These are phyloP conservation scores for Lactifluus echinatus DNA, from an alignment of 768 basidiomycete species.

Conservation along the genomic window DNA sequence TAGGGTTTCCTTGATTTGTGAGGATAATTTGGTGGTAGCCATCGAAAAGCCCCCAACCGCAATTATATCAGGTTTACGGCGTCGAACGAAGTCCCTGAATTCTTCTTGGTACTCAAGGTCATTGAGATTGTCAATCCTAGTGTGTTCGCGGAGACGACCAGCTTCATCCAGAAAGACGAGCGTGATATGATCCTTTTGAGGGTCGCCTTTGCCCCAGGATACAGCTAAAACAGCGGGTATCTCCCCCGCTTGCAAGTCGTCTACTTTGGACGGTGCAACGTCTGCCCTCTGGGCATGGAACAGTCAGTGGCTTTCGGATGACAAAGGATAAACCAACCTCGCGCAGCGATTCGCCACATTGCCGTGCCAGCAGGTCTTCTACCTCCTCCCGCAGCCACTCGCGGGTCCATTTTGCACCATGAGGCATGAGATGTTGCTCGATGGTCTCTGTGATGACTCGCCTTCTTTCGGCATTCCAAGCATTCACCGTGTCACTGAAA, in stretches of 20 bases:
- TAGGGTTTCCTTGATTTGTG: constrained; percentile 53
- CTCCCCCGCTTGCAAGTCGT: constrained; percentile 60
- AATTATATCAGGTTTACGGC: constrained; percentile 80
- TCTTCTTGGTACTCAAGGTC: constrained; percentile 60
- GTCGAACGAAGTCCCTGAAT: constrained; percentile 73
- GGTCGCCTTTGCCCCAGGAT: constrained; percentile 94
- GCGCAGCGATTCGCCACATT: constrained; percentile 60
- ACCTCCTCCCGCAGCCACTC: constrained; percentile 86
- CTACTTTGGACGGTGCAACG: constrained; percentile 61
- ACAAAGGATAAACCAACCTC: constrained; percentile 41
- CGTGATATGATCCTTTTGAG: constrained; percentile 80
- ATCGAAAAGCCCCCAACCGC: constrained; percentile 85
- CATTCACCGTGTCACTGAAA: constrained; percentile 74
- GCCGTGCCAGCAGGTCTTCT: constrained; percentile 70
- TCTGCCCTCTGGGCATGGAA: constrained; percentile 57
- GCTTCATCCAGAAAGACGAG: constrained; percentile 81
- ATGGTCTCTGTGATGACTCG: constrained; percentile 72
- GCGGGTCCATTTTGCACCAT: constrained; percentile 79
- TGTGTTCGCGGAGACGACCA: constrained; percentile 85
- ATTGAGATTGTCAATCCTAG: constrained; percentile 79
- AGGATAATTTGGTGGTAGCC: constrained; percentile 62
- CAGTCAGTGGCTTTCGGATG: background rate
- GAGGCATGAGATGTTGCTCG: constrained; percentile 73
- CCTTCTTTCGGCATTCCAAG: constrained; percentile 85
- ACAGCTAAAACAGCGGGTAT: constrained; percentile 75